A percentile compares a stretch with the other conserved stretches of the same genome.
Evolutionary conservation across 2,329 filamentous ascomycete species (phyloP).

Genomic region (Coniochaeta sp.): DNA sequence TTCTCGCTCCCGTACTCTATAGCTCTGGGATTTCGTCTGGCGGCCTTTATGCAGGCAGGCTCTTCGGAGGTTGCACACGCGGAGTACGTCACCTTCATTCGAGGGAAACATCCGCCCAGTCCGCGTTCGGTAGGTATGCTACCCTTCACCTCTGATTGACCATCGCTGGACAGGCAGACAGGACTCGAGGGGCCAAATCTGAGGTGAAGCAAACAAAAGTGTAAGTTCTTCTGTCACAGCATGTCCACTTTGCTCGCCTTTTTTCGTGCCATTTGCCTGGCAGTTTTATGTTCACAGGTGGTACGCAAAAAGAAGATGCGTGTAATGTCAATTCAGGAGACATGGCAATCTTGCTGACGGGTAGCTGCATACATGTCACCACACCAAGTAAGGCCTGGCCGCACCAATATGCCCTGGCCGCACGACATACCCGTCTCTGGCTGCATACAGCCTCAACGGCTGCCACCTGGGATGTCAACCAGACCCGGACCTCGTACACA

Average conservation of each 20-base stretch:
- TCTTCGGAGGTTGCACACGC: background rate
- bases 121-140: no score
- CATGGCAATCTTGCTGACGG: conserved; percentile 1
- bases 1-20: background rate
- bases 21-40: background rate
- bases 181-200: background rate
- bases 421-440: background rate
- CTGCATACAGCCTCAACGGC: conserved; percentile 4
- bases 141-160: no score
- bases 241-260: background rate
- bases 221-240: background rate
- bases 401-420: no score
- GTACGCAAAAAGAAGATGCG: background rate
- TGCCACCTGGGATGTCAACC: background rate
- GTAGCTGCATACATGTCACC: background rate
- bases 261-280: background rate
- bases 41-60: background rate
- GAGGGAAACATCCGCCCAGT: background rate
- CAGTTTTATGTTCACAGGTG: no score
- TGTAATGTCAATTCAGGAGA: conserved; percentile 2
- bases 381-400: background rate
- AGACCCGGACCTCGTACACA: conserved; percentile 1
- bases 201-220: background rate
- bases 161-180: no score
- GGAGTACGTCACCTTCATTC: background rate